These are phyloP conservation scores for Petunia axillaris DNA, from an alignment of 257 asterid species.

Conservation along the genomic window DNA sequence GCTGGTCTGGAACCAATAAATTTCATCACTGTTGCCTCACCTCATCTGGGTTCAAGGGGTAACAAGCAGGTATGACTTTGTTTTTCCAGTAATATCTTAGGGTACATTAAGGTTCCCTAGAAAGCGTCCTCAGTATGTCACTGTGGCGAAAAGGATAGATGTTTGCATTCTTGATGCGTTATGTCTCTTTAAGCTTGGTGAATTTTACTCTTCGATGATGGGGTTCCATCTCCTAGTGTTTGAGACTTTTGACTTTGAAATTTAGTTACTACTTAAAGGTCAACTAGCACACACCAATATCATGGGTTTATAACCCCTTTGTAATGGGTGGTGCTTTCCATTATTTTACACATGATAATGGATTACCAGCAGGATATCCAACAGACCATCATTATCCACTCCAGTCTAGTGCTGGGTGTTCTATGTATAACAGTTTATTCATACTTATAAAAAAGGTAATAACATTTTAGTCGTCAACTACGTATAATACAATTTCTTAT, in stretches of 20 bases:
- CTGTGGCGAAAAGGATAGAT: not conserved
- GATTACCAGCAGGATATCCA: not conserved
- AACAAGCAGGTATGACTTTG: constrained; percentile 73
- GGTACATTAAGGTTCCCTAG: not conserved
- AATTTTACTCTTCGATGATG: constrained; percentile 19
- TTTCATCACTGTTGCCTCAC: constrained; percentile 92
- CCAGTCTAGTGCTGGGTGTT: constrained; percentile 4
- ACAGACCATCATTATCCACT: not conserved
- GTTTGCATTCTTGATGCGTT: not conserved
- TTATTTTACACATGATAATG: not conserved
- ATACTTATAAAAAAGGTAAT: not conserved
- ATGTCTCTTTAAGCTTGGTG: not conserved
- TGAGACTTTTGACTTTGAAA: constrained; percentile 1
- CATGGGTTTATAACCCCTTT: not conserved
- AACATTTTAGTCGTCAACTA: not conserved
- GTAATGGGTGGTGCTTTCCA: not conserved
- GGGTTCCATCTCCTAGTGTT: not conserved
- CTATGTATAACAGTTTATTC: not conserved
- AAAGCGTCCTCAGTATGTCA: not conserved
- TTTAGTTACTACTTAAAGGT: not conserved
- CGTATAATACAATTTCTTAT: not conserved
- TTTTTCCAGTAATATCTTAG: not conserved
- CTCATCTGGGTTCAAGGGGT: constrained; percentile 99
- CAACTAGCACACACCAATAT: not conserved
- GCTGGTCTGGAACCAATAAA: constrained; percentile 86